phyloP scores from a whole-genome alignment of 352 stramenopile genomes.

The Plasmopara muralis region DNA sequence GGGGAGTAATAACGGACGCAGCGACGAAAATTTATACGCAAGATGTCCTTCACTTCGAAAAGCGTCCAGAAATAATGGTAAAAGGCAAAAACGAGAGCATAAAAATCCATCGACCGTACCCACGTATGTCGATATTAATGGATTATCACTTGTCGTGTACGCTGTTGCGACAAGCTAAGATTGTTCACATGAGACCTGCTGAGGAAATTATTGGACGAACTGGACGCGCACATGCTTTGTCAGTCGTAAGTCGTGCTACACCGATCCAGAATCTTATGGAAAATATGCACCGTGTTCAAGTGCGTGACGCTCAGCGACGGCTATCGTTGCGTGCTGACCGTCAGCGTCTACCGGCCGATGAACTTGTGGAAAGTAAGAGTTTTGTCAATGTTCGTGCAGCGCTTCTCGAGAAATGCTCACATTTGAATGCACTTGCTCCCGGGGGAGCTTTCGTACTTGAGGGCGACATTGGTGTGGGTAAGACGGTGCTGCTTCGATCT shows the following conservation, averaged over 20 bases:
- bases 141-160: slow-evolving; percentile 60
- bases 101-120: slow-evolving; percentile 83
- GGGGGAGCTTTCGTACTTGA: slow-evolving; percentile 73
- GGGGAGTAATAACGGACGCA: slow-evolving; percentile 85
- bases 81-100: slow-evolving; percentile 91
- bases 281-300: slow-evolving; percentile 82
- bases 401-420: slow-evolving; percentile 59
- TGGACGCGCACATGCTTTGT: slow-evolving; percentile 18
- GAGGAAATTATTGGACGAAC: slow-evolving; percentile 22
- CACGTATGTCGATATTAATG: slow-evolving; percentile 78
- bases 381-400: slow-evolving; percentile 44
- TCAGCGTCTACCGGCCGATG: slow-evolving; percentile 31
- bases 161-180: slow-evolving; percentile 7
- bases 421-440: slow-evolving; percentile 54
- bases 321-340: slow-evolving; percentile 47
- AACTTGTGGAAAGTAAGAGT: slow-evolving; percentile 60
- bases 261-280: slow-evolving; percentile 78
- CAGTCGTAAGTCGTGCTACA: slow-evolving; percentile 26
- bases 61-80: slow-evolving; percentile 81
- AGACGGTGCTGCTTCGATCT: slow-evolving; percentile 68
- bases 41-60: slow-evolving; percentile 86
- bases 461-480: slow-evolving; percentile 78
- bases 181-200: slow-evolving; percentile 5
- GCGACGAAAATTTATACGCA: slow-evolving; percentile 78
- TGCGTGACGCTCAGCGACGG: slow-evolving; percentile 66